Evolutionary conservation across 192 early-diverging fungal species (phyloP).

Genomic region (Piromyces sp.): DNA sequence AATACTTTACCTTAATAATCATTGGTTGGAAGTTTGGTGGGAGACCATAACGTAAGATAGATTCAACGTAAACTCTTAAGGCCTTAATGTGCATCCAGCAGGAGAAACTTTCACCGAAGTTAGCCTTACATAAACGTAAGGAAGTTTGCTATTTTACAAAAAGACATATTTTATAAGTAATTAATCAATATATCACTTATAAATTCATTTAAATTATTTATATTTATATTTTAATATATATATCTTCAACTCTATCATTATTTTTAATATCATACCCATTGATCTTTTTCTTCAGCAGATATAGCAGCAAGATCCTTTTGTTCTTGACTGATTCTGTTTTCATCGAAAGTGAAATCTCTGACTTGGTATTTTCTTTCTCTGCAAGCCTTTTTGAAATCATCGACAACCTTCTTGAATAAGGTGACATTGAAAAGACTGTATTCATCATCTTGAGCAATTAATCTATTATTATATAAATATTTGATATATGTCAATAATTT

Average conservation of each 20-base stretch:
- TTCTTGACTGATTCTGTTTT: slow-evolving; percentile 40
- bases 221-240: too few species aligned
- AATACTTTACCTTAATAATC: slow-evolving; percentile 49
- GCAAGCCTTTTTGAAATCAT: slow-evolving; percentile 80
- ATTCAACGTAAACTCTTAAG: slow-evolving; percentile 88
- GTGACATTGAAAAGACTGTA: slow-evolving; percentile 82
- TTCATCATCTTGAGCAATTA: slow-evolving; percentile 89
- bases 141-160: slow-evolving; percentile 39
- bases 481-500: not conserved
- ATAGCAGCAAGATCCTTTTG: slow-evolving; percentile 41
- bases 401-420: slow-evolving; percentile 68
- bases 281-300: slow-evolving; percentile 62
- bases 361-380: slow-evolving; percentile 83
- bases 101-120: slow-evolving; percentile 83
- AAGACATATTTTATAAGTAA: too few species aligned
- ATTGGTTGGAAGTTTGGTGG: slow-evolving; percentile 79
- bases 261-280: slow-evolving; percentile 35
- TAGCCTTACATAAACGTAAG: slow-evolving; percentile 71
- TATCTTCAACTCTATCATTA: not conserved
- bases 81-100: slow-evolving; percentile 92
- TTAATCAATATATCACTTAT: too few species aligned
- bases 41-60: slow-evolving; percentile 87
- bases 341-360: slow-evolving; percentile 87
- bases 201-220: too few species aligned
- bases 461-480: slow-evolving; percentile 11